Evolutionary conservation across 164 flowering plant species (phyloP).

Genomic region (Akebia trifoliata): DNA sequence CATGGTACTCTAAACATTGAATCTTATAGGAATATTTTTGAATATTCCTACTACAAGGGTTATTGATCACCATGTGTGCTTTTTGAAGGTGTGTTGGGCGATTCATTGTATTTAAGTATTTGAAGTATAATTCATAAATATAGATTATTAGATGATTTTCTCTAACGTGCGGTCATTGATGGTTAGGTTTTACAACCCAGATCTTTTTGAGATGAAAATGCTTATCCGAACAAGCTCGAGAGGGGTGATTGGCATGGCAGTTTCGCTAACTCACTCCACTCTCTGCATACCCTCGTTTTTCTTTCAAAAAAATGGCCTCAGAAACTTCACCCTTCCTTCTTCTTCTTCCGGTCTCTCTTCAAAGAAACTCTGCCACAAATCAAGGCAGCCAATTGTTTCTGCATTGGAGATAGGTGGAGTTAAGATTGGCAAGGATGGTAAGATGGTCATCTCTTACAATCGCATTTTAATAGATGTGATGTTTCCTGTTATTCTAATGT

Average conservation of each 20-base stretch:
- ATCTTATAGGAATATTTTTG: too few species aligned
- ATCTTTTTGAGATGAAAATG: conserved; percentile 4
- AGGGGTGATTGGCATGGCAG: conserved; percentile 10
- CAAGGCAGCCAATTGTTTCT: conserved; percentile 29
- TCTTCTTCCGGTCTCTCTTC: conserved; percentile 21
- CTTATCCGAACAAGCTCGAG: conserved; percentile 7
- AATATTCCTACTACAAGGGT: too few species aligned
- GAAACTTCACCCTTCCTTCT: conserved; percentile 23
- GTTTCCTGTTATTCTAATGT: too few species aligned
- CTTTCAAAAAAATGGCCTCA: conserved; percentile 12
- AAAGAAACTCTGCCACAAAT: conserved; percentile 19
- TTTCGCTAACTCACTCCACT: conserved; percentile 15
- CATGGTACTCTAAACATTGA: too few species aligned
- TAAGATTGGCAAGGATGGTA: conserved; percentile 45
- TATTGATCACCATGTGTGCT: too few species aligned
- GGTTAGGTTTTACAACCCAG: too few species aligned
- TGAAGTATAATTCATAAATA: too few species aligned
- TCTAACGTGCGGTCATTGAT: too few species aligned
- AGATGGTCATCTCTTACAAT: conserved; percentile 9
- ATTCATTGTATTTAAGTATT: too few species aligned
- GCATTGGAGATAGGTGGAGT: conserved; percentile 55
- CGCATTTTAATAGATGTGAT: too few species aligned
- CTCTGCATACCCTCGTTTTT: conserved; percentile 11
- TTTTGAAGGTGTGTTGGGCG: too few species aligned
- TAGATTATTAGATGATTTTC: too few species aligned